Base-by-base conservation (phyloP, 2,329 filamentous ascomycete genomes). In the Stagonosporopsis cucurbitacearum region DNA sequence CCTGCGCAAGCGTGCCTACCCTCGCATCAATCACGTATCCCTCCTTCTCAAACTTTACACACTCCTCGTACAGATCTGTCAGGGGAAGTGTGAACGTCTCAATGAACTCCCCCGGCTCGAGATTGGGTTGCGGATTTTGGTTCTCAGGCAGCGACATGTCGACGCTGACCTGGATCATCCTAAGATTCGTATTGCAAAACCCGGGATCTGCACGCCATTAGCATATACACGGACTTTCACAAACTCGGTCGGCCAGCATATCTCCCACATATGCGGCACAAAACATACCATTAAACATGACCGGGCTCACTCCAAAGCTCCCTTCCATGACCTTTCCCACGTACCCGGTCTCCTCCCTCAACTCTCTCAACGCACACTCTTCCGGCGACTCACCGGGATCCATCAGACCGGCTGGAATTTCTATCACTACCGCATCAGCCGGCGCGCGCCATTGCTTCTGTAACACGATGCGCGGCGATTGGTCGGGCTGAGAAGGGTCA, bases 31-130 rank as follows among this genome's bases (percentile, higher is more conserved):
- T 90, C 1, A 88, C 90, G 73, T 85, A 92, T 0, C 91, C 91
- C 60, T 91, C 79, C 2, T 78, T 77, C 69, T 92, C 89, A 1
- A 92, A 79, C 60, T 74, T 82, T 71, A 86, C 85, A 69, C 87
- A 87, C 69, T 89, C 86, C 0, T 81, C 81, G 78, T 88, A 92
- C 35, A 94, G 74, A 13, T 82, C 78, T 19, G 75, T 78, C 39
- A 94, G 70, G 6, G 86, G 87, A 7, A 91, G 81, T 8, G 84
- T 85, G 67, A 94, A 93, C 30, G 88, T 87, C 72, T 93, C 89
- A 68, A 94, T 93, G 70, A 92, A 93, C 76, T 94, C 90, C 60
- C 86, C 88, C 23, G 92, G 90, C 70, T 94, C 90, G 6, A 93
- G 80, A 69, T 89, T 78, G 0, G 90, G 87, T 72, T 86, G 61